phyloP scores from a whole-genome alignment of 1,284 basidiomycete species.

The Blastosporella zonata region DNA sequence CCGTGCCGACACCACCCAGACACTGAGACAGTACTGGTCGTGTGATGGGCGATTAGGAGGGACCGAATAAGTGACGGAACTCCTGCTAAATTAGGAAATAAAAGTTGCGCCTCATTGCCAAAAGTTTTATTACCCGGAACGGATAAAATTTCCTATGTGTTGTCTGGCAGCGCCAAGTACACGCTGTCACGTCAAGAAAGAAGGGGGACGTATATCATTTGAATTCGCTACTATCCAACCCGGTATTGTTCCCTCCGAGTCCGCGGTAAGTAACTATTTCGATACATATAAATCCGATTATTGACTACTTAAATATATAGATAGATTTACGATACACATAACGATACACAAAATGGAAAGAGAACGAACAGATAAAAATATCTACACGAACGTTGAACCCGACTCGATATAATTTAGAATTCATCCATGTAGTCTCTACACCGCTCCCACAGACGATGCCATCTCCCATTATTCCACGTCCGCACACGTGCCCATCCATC shows the following conservation, averaged over 20 bases:
- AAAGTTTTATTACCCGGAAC: neutral
- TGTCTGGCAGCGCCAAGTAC: too few species aligned
- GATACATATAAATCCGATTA: neutral
- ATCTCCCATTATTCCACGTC: constrained; percentile 62
- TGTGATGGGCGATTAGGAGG: too few species aligned
- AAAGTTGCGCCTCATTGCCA: neutral
- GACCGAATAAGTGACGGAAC: too few species aligned
- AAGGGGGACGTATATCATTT: neutral
- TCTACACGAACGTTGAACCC: too few species aligned
- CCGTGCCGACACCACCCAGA: too few species aligned
- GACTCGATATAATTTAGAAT: constrained; percentile 18
- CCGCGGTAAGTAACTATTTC: neutral
- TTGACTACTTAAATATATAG: neutral
- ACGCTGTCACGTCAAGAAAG: neutral
- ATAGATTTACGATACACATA: neutral
- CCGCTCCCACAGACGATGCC: constrained; percentile 55
- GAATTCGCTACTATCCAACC: neutral
- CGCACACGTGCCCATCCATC: constrained; percentile 63
- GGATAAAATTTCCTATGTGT: too few species aligned
- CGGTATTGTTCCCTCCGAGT: neutral
- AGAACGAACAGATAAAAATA: neutral
- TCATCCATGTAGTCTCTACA: constrained; percentile 66
- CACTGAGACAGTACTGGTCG: too few species aligned
- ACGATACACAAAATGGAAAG: neutral
- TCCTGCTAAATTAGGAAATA: neutral